phyloP scores from a whole-genome alignment of 1,139 yeast genomes.

The Saccharomycopsis hybrid region DNA sequence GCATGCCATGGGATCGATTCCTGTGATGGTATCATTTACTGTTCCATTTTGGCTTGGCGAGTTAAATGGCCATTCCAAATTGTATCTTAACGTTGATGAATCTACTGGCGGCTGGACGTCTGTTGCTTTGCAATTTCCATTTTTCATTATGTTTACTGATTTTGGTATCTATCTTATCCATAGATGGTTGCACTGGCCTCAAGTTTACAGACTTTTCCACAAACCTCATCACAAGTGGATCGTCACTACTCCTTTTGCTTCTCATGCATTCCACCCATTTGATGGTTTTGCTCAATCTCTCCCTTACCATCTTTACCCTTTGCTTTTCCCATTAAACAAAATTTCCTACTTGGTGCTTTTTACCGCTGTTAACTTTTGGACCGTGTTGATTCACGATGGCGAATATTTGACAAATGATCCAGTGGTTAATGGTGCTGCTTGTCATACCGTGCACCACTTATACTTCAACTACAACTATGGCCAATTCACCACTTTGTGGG shows the following conservation, averaged over 20 bases:
- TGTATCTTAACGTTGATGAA: slow-evolving; percentile 61
- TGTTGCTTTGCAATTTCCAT: slow-evolving; percentile 58
- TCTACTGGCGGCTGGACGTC: slow-evolving; percentile 67
- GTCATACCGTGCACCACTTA: slow-evolving; percentile 94
- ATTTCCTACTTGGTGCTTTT: slow-evolving; percentile 72
- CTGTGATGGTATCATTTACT: slow-evolving; percentile 79
- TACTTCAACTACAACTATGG: slow-evolving; percentile 98
- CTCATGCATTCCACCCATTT: slow-evolving; percentile 97
- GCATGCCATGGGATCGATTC: slow-evolving; percentile 76
- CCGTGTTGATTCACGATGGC: slow-evolving; percentile 98
- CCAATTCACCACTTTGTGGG: slow-evolving; percentile 97
- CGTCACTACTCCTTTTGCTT: slow-evolving; percentile 96
- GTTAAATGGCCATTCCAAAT: slow-evolving; percentile 71
- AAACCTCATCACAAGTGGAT: slow-evolving; percentile 99
- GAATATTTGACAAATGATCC: slow-evolving; percentile 92
- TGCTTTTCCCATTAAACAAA: slow-evolving; percentile 88
- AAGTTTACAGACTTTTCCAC: slow-evolving; percentile 77
- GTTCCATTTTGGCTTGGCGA: slow-evolving; percentile 86
- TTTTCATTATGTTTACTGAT: slow-evolving; percentile 86
- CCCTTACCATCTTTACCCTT: slow-evolving; percentile 89
- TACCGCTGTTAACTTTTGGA: slow-evolving; percentile 93
- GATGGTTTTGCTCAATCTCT: slow-evolving; percentile 91
- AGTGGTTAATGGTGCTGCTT: slow-evolving; percentile 92
- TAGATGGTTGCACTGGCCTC: slow-evolving; percentile 88
- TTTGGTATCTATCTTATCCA: slow-evolving; percentile 87